These are phyloP conservation scores for Metschnikowia gruessii DNA, from an alignment of 805 yeast species.

Conservation along the genomic window DNA sequence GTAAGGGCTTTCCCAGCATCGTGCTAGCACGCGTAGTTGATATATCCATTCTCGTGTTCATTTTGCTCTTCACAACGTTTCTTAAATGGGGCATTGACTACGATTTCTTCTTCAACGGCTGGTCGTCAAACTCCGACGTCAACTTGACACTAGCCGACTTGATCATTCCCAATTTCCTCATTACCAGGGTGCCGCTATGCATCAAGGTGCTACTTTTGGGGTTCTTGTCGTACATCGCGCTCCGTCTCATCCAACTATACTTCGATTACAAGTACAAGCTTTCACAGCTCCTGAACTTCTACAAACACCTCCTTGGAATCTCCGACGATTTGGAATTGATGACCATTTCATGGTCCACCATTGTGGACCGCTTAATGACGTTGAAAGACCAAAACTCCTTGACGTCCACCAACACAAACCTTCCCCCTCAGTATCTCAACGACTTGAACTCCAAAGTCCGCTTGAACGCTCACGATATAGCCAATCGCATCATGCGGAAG, in stretches of 20 bases:
- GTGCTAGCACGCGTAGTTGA: conserved; percentile 63
- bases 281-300: conserved; percentile 74
- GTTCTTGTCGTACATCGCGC: conserved; percentile 50
- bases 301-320: conserved; percentile 64
- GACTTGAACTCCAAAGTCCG: conserved; percentile 70
- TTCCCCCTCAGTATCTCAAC: conserved; percentile 29
- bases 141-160: conserved; percentile 33
- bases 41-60: conserved; percentile 71
- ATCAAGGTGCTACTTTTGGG: conserved; percentile 64
- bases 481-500: conserved; percentile 92
- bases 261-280: conserved; percentile 61
- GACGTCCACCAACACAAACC: conserved; percentile 38
- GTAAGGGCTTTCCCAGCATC: conserved; percentile 83
- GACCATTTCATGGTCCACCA: conserved; percentile 89
- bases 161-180: conserved; percentile 43
- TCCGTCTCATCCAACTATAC: conserved; percentile 54
- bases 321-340: conserved; percentile 75
- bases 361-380: conserved; percentile 70
- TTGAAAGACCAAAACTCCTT: conserved; percentile 79
- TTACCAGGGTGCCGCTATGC: conserved; percentile 37
- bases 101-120: conserved; percentile 28
- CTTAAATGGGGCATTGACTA: conserved; percentile 80
- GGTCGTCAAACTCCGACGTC: conserved; percentile 22
- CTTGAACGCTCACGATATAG: conserved; percentile 89
- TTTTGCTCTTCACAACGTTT: conserved; percentile 74